Evolutionary conservation across 768 basidiomycete genomes (phyloP).

Genomic region (Naganishia onofrii): DNA sequence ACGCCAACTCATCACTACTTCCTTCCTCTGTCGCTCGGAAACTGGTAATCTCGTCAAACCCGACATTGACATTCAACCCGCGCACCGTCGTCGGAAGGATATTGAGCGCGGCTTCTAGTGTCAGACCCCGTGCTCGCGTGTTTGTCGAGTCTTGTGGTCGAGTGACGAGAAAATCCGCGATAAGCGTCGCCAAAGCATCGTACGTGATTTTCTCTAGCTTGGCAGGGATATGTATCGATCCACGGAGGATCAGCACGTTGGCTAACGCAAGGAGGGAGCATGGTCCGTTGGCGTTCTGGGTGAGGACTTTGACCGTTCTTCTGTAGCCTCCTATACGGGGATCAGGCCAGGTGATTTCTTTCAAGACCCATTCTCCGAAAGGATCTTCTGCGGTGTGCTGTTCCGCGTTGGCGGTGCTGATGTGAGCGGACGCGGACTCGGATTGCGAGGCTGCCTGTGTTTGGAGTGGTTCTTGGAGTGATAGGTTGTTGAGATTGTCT

Average conservation of each 20-base stretch:
- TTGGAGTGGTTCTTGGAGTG: not conserved
- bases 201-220: constrained; percentile 72
- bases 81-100: constrained; percentile 74
- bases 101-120: constrained; percentile 61
- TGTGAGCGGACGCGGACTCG: no score
- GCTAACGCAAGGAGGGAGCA: constrained; percentile 56
- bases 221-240: constrained; percentile 71
- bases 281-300: constrained; percentile 39
- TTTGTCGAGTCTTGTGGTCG: constrained; percentile 34
- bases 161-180: constrained; percentile 76
- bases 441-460: not conserved
- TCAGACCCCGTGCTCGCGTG: constrained; percentile 13
- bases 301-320: constrained; percentile 35
- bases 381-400: constrained; percentile 4
- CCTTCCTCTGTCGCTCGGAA: constrained; percentile 63
- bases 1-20: constrained; percentile 69
- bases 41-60: constrained; percentile 67
- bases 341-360: constrained; percentile 42
- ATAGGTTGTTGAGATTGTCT: constrained; percentile 1
- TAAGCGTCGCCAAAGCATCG: constrained; percentile 74
- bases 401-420: no score
- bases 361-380: constrained; percentile 37
- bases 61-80: constrained; percentile 85
- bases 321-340: constrained; percentile 37
- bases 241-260: constrained; percentile 84